A percentile compares a stretch with the other conserved stretches of the same genome.
These are phyloP conservation scores for Ganoderma meredithae DNA, from an alignment of 1,284 basidiomycete genomes.

Conservation along the genomic window DNA sequence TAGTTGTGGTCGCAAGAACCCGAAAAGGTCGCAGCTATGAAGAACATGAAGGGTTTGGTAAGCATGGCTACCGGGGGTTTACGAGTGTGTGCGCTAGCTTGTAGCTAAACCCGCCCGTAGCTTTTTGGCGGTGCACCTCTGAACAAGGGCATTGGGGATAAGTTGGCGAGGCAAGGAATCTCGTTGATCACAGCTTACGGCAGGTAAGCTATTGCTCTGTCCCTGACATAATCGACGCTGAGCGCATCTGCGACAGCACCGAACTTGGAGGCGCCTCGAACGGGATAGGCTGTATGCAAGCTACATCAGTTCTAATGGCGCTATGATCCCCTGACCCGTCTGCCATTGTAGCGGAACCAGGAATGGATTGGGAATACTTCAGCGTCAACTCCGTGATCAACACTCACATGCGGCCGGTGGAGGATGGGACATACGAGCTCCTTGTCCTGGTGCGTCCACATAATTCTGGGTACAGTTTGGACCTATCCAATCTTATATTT, in stretches of 20 bases:
- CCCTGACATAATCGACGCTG: too few relatives aligned
- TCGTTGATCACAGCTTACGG: constrained; percentile 12
- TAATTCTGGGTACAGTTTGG: too few relatives aligned
- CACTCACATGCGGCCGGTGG: background rate
- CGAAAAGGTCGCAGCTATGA: constrained; percentile 27
- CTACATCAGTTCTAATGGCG: background rate
- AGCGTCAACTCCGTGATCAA: background rate
- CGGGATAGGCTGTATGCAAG: background rate
- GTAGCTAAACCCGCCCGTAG: background rate
- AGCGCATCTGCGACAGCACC: constrained; percentile 9
- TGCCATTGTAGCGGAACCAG: background rate
- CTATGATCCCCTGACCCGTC: too few relatives aligned
- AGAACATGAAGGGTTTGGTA: constrained; percentile 28
- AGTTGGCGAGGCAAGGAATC: constrained; percentile 12
- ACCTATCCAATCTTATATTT: too few relatives aligned
- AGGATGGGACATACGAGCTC: constrained; percentile 14
- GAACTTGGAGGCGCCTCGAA: background rate
- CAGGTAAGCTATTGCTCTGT: constrained; percentile 24
- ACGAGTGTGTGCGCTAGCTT: too few relatives aligned
- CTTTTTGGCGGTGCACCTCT: constrained; percentile 18
- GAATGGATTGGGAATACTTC: constrained; percentile 12
- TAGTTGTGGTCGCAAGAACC: constrained; percentile 34
- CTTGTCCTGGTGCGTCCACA: constrained; percentile 5
- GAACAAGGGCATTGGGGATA: constrained; percentile 16
- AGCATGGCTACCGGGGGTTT: background rate